phyloP scores from a whole-genome alignment of 2,329 filamentous ascomycete species.

The Cercospora sp. region DNA sequence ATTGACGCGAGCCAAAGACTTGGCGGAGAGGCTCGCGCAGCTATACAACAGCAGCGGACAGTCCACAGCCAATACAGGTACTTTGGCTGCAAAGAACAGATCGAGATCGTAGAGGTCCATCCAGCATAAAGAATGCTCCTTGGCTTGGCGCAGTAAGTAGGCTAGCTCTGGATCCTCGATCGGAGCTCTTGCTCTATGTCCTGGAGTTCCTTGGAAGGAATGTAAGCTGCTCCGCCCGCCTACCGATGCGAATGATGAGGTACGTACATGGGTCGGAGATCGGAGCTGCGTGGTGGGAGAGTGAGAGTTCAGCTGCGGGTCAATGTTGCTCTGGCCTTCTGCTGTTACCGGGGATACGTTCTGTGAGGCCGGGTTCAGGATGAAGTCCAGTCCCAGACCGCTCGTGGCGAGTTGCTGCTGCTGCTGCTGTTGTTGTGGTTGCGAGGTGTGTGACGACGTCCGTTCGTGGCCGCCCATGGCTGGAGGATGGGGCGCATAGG shows the following conservation, averaged over 20 bases:
- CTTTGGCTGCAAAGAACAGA: conserved; percentile 61
- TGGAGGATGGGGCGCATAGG: conserved; percentile 38
- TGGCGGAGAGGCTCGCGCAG: conserved; percentile 62
- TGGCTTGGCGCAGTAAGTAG: conserved; percentile 56
- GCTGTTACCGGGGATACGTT: conserved; percentile 37
- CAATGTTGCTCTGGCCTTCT: conserved; percentile 33
- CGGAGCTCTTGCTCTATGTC: conserved; percentile 21
- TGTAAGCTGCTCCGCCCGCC: conserved; percentile 36
- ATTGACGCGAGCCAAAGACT: conserved; percentile 58
- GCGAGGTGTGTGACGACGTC: conserved; percentile 21
- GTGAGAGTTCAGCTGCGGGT: conserved; percentile 34
- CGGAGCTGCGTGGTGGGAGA: conserved; percentile 22
- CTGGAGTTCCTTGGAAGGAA: conserved; percentile 18
- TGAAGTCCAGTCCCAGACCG: conserved; percentile 56
- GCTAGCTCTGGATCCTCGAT: conserved; percentile 45
- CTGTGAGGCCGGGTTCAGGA: conserved; percentile 52
- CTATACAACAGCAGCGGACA: conserved; percentile 55
- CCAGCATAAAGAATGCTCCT: conserved; percentile 18
- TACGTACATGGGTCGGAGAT: conserved; percentile 37
- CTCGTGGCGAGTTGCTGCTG: conserved; percentile 10
- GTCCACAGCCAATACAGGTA: conserved; percentile 57
- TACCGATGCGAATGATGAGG: conserved; percentile 30
- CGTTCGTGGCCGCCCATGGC: conserved; percentile 33
- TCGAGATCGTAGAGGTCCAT: conserved; percentile 60
- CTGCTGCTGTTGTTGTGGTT: conserved; percentile 28